Evolutionary conservation across 78 protist genomes (phyloP).

Genomic region (Dictyostelium firmibasis): DNA sequence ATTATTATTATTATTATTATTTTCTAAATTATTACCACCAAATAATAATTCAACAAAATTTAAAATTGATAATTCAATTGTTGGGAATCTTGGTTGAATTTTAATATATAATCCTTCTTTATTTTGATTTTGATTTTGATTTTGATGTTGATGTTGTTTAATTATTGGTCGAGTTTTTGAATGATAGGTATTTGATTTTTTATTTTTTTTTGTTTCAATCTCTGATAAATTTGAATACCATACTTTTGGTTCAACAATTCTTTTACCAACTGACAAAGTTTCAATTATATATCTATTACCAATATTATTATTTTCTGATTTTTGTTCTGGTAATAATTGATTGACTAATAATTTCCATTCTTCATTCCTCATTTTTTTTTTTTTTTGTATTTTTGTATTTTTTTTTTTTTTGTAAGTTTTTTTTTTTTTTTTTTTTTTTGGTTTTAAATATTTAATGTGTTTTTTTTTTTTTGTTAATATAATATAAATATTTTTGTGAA

Average conservation of each 20-base stretch:
- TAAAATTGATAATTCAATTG: neutral
- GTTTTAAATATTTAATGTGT: no score
- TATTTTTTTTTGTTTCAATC: neutral
- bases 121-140: neutral
- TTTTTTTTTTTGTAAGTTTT: no score
- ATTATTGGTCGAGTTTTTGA: neutral
- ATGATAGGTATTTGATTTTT: neutral
- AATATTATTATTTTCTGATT: neutral
- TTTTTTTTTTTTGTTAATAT: neutral
- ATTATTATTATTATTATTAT: neutral
- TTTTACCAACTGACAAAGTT: neutral
- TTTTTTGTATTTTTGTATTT: no score
- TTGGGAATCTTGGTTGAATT: slow-evolving; percentile 1
- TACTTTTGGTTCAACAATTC: neutral
- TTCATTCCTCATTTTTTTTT: neutral
- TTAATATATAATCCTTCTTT: neutral
- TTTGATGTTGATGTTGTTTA: neutral
- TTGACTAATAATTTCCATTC: neutral
- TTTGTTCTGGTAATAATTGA: neutral
- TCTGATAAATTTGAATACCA: neutral
- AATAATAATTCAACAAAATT: neutral
- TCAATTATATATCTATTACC: neutral
- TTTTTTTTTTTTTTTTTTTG: neutral
- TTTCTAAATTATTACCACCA: neutral
- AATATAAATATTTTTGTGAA: no score